Percentiles rank a stretch among this genome's conserved stretches.
Evolutionary conservation across 176 grass and related monocot genomes (phyloP).

Genomic region (Aegilops speltoides): DNA sequence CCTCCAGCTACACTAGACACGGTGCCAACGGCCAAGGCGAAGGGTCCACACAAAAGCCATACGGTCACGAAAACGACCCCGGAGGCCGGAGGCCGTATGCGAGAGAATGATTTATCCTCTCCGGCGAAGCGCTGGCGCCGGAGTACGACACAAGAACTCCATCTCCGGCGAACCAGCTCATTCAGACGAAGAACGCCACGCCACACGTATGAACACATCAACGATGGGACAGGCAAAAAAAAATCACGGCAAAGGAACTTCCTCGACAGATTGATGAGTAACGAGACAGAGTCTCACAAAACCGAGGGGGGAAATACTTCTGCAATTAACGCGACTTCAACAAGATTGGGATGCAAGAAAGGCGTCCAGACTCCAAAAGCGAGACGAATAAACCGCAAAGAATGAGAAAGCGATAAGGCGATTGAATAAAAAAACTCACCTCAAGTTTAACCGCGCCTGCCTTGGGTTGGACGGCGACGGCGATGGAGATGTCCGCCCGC

Average conservation of each 20-base stretch:
- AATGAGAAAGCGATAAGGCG: not conserved
- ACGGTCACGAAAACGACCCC: not conserved
- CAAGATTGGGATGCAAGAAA: slow-evolving; percentile 10
- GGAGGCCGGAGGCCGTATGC: not conserved
- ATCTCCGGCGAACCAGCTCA: not conserved
- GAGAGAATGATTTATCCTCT: not conserved
- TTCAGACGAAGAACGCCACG: not conserved
- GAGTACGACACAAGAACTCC: not conserved
- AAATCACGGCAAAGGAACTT: not conserved
- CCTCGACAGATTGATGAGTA: not conserved
- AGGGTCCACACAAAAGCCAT: not conserved
- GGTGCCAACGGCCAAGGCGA: no score
- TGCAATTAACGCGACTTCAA: not conserved
- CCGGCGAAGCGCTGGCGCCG: not conserved
- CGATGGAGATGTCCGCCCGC: not conserved
- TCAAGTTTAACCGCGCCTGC: not conserved
- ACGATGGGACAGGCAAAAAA: not conserved
- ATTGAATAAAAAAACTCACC: not conserved
- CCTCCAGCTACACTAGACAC: not conserved
- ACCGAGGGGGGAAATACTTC: not conserved
- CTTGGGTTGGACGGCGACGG: not conserved
- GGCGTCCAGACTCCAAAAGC: not conserved
- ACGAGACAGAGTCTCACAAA: not conserved
- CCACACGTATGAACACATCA: not conserved
- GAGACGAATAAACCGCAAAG: not conserved